Conservation (phyloP, 2,329 filamentous ascomycete species). For the Fusarium albidum region DNA sequence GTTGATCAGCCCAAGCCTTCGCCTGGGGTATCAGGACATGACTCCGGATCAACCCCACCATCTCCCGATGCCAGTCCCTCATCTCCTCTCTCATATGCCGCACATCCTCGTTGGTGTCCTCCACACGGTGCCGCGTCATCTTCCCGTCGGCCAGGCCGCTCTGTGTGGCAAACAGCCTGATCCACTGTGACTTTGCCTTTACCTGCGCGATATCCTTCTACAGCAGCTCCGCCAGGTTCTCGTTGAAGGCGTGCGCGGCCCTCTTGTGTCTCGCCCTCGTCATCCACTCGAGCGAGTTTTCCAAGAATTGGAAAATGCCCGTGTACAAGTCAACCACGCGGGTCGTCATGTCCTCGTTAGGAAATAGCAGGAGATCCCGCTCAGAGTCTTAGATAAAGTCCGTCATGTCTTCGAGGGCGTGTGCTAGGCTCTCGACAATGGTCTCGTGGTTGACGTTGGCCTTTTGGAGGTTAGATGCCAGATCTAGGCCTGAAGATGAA, state of each 20-base stretch:
- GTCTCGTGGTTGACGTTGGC: conserved; percentile 38
- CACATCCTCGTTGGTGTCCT: background rate
- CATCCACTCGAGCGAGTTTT: background rate
- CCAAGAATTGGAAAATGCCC: background rate
- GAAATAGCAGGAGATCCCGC: conserved; percentile 14
- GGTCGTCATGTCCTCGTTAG: conserved; percentile 17
- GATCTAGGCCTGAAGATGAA: too few species aligned
- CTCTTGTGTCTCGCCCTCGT: background rate
- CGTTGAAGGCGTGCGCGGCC: background rate
- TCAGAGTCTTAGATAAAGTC: conserved; percentile 23
- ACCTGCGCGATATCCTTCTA: background rate
- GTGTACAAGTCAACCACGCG: background rate
- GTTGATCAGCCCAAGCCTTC: background rate
- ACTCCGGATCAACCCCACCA: background rate
- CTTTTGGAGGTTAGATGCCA: conserved; percentile 17
- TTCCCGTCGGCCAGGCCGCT: background rate
- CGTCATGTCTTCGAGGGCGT: conserved; percentile 30
- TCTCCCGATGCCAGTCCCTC: background rate
- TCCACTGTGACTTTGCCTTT: background rate
- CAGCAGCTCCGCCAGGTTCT: background rate
- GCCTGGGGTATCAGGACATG: background rate
- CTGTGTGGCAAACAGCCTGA: background rate
- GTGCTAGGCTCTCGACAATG: conserved; percentile 26
- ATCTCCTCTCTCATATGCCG: background rate
- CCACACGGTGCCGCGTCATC: background rate